phyloP scores from a whole-genome alignment of 345 rosid species.

The Theobroma cacao region DNA sequence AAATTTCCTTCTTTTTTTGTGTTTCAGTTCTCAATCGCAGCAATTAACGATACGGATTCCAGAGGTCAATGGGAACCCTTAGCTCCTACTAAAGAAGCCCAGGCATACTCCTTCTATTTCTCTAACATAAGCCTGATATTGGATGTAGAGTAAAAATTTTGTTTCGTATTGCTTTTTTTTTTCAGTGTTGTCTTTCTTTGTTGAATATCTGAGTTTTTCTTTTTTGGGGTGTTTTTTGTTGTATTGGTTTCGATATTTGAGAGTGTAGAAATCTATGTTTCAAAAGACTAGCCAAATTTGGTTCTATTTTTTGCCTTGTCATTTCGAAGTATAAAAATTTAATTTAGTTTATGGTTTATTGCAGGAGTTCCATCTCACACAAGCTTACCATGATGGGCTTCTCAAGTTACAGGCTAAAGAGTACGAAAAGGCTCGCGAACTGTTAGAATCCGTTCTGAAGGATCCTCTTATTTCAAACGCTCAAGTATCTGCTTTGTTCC shows the following conservation, averaged over 20 bases:
- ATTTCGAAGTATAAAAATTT: neutral
- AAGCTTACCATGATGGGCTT: constrained; percentile 89
- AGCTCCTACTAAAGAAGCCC: constrained; percentile 98
- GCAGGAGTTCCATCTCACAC: constrained; percentile 94
- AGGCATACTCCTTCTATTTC: constrained; percentile 39
- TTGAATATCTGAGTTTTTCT: neutral
- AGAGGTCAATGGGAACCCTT: constrained; percentile 89
- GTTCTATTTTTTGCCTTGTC: neutral
- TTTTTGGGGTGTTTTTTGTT: neutral
- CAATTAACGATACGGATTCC: constrained; percentile 91
- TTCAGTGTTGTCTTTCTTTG: neutral
- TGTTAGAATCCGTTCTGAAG: constrained; percentile 73
- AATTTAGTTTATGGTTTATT: neutral
- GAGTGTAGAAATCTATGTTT: neutral
- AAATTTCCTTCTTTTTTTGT: neutral
- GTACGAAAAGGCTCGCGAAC: constrained; percentile 70
- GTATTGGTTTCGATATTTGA: neutral
- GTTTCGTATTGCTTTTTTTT: neutral
- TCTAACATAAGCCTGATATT: neutral
- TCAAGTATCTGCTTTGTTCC: constrained; percentile 41
- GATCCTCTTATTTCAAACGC: constrained; percentile 76
- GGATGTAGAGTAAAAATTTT: neutral
- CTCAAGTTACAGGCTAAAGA: constrained; percentile 86
- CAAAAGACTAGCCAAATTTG: neutral
- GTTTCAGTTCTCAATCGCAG: constrained; percentile 84